Evolutionary conservation across 2,329 filamentous ascomycete genomes (phyloP), one percentile per base, ranked within the genome.

Genomic region (Paecilomyces sp.): DNA sequence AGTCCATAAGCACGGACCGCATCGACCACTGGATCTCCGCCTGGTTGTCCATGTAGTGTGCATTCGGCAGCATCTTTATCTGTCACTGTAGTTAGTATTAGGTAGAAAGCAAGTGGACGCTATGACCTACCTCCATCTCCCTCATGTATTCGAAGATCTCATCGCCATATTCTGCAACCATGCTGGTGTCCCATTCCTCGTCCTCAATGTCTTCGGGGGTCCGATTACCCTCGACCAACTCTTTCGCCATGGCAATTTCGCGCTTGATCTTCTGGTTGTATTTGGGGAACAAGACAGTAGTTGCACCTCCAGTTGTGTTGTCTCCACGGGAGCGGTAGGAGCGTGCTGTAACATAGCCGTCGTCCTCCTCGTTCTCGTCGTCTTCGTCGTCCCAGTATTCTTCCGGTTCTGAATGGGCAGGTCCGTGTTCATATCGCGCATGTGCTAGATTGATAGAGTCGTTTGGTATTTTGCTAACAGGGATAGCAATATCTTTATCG

Each of bases 11-110:
- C 24, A 97, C 91, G 5, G 92, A 89, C 54, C 94, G 91, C 94
- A 97, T 99, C 2, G 92, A 96, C 94, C 94, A 99, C 72, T 96
- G 91, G 60, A 99, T 95, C 75, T 97, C 93, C n/a, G 89, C 88
- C 74, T 99, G 94, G 65, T 89, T 87, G 63, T 96, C 91, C 93
- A 99, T 99, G 81, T 99, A 99, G 73, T 94, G 86, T 3, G 91
- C 83, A 69, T 94, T 92, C 1, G 94, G 94, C 50, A 92, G 81
- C 85, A 97, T 89, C 66, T 82, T 87, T 73, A 82, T 84, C 90
- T 91, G 71, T 60, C 22, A 31, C 12, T 31, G 52, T 55, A 30
- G 63, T 71, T 51, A 75, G 69, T 55, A 62, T 57, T 7, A 51
- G 8, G 15, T 18, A 47, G 15, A n/a, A 54, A 31, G 15, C 22